Evolutionary conservation across 2,329 filamentous ascomycete species (phyloP), one percentile per base, ranked within the genome.

Genomic region (Talaromyces piceae): DNA sequence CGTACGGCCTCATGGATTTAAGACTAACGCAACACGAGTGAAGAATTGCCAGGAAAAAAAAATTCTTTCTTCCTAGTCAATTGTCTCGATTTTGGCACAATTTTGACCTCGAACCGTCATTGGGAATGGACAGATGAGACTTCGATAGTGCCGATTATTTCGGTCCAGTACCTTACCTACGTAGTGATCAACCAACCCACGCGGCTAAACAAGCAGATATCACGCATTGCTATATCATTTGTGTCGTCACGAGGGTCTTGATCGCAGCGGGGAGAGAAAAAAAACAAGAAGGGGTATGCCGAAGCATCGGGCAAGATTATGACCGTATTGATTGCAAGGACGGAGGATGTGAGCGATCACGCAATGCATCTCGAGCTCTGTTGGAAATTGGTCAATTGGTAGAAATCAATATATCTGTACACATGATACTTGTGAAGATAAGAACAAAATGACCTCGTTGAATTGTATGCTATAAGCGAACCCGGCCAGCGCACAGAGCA

Each of bases 381-480:
- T 18, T 18, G 33, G 20, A 37, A 18, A 18, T 37, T 18, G 20
- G 33, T 37, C 33, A n/a, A n/a, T n/a, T n/a, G n/a, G 33, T 18
- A 37, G 33, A 37, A 18, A 31, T 9, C 20, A 9, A 20, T 12
- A 8, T n/a, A 25, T 43, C 20, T 43, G 39, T 22, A 22, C 7
- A 20, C 23, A 16, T 6, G 18, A 47, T 30, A 44, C 11, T 20
- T 12, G n/a, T 3, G 49, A 44, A 49, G 23, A 39, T 8, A 48
- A 20, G 44, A 45, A 45, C 7, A 16, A 44, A 23, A 26, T 8
- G 16, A 5, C 33, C 3, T 18, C 30, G 5, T 45, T 25, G 13
- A 31, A 58, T n/a, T 72, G 66, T 72, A 61, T 67, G 69, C 70
- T 69, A 67, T 67, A 72, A 66, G 70, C 70, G 70, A 73, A 73